Conservation (phyloP, 805 yeast species). For the Schizosaccharomyces lindneri region DNA sequence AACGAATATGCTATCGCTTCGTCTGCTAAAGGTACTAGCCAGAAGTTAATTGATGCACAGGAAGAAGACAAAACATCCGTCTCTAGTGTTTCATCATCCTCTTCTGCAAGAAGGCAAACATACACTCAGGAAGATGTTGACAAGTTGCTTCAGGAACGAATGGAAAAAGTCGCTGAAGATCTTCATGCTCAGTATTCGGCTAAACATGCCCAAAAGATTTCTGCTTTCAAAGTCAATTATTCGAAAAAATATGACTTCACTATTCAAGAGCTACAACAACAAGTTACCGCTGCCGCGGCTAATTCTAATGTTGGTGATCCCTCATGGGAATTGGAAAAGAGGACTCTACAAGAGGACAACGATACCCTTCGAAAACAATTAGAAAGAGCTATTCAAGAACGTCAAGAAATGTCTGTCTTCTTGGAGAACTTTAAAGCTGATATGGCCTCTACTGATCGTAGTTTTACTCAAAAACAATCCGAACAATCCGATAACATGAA, state of each 20-base stretch:
- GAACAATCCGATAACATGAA: background rate
- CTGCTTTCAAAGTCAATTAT: background rate
- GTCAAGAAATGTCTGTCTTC: background rate
- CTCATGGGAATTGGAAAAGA: background rate
- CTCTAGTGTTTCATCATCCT: background rate
- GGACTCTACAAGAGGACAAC: background rate
- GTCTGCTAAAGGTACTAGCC: background rate
- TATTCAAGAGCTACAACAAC: background rate
- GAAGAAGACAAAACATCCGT: background rate
- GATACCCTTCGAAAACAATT: background rate
- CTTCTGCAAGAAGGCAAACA: background rate
- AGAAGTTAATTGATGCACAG: background rate
- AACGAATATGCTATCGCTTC: background rate
- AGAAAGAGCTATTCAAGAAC: background rate
- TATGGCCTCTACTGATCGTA: background rate
- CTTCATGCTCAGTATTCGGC: slow-evolving; percentile 2
- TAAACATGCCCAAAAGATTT: background rate
- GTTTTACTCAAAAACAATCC: background rate
- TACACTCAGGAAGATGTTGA: background rate
- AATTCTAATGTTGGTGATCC: background rate
- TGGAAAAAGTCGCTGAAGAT: background rate
- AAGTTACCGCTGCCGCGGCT: background rate
- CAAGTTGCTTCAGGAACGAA: background rate
- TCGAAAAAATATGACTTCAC: background rate
- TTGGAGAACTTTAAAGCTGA: background rate